These are phyloP conservation scores for Cystobasidiaceae sp. DNA, from an alignment of 1,284 basidiomycete species.

Conservation along the genomic window DNA sequence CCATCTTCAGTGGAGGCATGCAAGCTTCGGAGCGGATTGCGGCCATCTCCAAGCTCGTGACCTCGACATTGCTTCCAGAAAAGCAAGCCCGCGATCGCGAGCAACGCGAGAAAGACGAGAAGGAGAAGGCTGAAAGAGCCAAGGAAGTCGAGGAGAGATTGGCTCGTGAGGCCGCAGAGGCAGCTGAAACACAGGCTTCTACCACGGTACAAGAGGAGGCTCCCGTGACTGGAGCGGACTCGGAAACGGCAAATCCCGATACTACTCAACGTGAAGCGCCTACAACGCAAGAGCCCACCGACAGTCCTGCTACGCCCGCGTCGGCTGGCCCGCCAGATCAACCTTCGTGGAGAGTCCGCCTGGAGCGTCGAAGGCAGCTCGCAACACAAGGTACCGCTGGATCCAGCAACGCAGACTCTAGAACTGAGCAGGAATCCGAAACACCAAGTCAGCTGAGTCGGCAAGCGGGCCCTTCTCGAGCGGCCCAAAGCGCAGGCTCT, in stretches of 20 bases:
- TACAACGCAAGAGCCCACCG: not conserved
- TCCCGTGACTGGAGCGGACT: not conserved
- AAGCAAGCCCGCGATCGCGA: conserved; percentile 49
- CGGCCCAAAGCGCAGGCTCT: not conserved
- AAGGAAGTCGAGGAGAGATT: conserved; percentile 40
- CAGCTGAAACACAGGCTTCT: conserved; percentile 36
- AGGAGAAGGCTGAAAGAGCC: conserved; percentile 42
- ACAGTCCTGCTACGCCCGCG: not conserved
- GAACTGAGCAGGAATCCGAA: no score
- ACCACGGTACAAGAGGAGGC: conserved; percentile 31
- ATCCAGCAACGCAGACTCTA: no score
- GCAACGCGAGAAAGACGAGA: conserved; percentile 46
- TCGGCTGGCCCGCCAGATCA: not conserved
- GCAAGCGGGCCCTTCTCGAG: no score
- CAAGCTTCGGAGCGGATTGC: conserved; percentile 8
- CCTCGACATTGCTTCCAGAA: conserved; percentile 37
- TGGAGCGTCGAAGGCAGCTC: conserved; percentile 3
- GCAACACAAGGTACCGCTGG: no score
- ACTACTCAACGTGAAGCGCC: conserved; percentile 32
- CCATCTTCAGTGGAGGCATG: conserved; percentile 20
- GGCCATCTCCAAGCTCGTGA: conserved; percentile 4
- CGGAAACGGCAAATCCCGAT: conserved; percentile 50
- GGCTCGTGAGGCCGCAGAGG: conserved; percentile 42
- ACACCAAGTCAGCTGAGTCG: no score
- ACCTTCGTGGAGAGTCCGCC: conserved; percentile 7